phyloP scores from a whole-genome alignment of 345 rosid species.

The Carallia brachiata region DNA sequence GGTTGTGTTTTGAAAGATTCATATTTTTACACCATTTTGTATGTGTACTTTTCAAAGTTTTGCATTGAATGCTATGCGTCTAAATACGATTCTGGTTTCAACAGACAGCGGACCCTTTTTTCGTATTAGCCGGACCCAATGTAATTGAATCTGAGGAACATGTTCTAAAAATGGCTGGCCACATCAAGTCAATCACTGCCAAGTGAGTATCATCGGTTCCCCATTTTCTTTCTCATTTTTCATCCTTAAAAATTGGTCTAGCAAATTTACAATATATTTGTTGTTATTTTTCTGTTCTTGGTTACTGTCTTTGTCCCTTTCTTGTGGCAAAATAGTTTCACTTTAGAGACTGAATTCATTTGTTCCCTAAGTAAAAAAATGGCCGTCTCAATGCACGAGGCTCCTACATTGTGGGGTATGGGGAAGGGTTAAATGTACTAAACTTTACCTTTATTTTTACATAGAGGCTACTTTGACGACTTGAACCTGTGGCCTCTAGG shows the following conservation, averaged over 20 bases:
- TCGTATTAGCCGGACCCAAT: slow-evolving; percentile 90
- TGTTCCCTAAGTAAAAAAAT: neutral
- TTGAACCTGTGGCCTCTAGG: too few species aligned
- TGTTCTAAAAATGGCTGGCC: slow-evolving; percentile 68
- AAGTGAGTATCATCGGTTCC: slow-evolving; percentile 44
- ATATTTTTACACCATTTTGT: neutral
- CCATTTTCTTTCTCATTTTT: neutral
- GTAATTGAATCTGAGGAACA: slow-evolving; percentile 98
- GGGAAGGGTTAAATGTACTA: too few species aligned
- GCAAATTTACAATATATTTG: neutral
- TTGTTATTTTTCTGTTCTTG: too few species aligned
- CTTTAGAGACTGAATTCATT: neutral
- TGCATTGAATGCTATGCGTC: neutral
- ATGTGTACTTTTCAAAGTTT: neutral
- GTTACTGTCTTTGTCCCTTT: neutral
- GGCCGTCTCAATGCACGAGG: too few species aligned
- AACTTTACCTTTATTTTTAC: too few species aligned
- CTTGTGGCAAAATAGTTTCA: neutral
- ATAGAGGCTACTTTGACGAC: too few species aligned
- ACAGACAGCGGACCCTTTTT: slow-evolving; percentile 88
- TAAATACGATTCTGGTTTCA: neutral
- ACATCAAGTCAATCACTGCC: slow-evolving; percentile 57
- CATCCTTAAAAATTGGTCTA: neutral
- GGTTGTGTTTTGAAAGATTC: slow-evolving; percentile 32
- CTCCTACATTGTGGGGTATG: too few species aligned